Base-by-base conservation (phyloP, 352 stramenopile genomes). In the Blastocystis sp. region DNA sequence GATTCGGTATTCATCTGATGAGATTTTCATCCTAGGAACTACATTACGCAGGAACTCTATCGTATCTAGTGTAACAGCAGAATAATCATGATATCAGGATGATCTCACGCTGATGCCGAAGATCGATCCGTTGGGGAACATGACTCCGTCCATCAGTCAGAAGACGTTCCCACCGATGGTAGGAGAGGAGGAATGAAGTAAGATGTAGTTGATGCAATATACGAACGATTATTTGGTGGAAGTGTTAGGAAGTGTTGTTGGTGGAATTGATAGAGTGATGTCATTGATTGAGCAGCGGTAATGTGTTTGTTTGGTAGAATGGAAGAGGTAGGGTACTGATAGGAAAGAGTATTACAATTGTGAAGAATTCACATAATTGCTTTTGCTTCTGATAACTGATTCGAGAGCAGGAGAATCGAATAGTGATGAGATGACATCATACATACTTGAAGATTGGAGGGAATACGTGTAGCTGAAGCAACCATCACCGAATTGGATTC, bases 151-250 rank as follows among this genome's bases (percentile, higher is more conserved):
- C 16, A 59, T 81, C n/a, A 81, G 69, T 48, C 46, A 57, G 69
- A 81, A 81, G 29, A 81, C 69, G 7, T 81, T 81, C 46, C 69
- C 69, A 21, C 69, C 69, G 36, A 59, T 81, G 69, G 69, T 81
- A 64, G 46, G 8, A 4, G 7, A 51, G 32, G 21, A 18, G 11
- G 8, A 21, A 7, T 48, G 3, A 29, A 16, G 9, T 81, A n/a
- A 81, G 1, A 1, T 1, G 18, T 81, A 81, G 69, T 81, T 81
- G 69, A 81, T 81, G 69, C n/a, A 27, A n/a, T 81, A 29, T 2
- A 81, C 69, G 0, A 81, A 81, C 27, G 69, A 81, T 61, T 81
- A 81, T 61, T 16, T 81, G 16, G 53, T 81, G 42, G 69, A 81
- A 42, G 44, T 81, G 44, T 46, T 81, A 40, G 69, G 21, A 11